Evolutionary conservation across 1,284 basidiomycete species (phyloP).

Genomic region (Malassezia furfur): DNA sequence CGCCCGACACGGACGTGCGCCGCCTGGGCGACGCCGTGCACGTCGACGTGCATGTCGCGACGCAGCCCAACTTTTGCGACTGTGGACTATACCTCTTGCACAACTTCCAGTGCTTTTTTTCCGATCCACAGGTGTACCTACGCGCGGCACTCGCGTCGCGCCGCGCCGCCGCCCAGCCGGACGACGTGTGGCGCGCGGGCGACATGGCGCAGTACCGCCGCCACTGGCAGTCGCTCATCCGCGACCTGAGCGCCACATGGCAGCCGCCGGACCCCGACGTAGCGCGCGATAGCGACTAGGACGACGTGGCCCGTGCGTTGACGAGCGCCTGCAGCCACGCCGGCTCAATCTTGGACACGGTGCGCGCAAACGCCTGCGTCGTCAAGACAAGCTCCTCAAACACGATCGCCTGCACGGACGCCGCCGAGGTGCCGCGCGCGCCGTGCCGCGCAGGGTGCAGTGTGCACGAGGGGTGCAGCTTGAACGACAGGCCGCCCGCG

Average conservation of each 20-base stretch:
- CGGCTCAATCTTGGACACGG: constrained; percentile 37
- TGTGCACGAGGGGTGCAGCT: constrained; percentile 37
- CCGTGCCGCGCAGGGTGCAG: constrained; percentile 25
- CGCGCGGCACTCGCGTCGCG: constrained; percentile 8
- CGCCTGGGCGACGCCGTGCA: constrained; percentile 16
- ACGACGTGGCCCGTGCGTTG: too few relatives aligned
- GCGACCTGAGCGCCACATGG: background rate
- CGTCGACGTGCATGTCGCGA: constrained; percentile 51
- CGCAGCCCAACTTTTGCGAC: constrained; percentile 73
- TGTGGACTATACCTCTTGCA: constrained; percentile 56
- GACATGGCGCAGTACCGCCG: background rate
- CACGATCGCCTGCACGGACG: constrained; percentile 25
- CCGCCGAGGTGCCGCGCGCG: constrained; percentile 5
- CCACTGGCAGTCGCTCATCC: background rate
- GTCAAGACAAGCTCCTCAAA: constrained; percentile 47
- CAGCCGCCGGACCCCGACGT: background rate
- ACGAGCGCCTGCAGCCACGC: constrained; percentile 26
- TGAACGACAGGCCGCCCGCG: constrained; percentile 25
- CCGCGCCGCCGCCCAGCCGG: background rate
- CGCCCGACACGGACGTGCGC: constrained; percentile 10
- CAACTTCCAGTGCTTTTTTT: constrained; percentile 41
- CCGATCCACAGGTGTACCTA: constrained; percentile 25
- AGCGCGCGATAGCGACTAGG: too few relatives aligned
- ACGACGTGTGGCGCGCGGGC: constrained; percentile 2
- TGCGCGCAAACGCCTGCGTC: constrained; percentile 38